phyloP scores from a whole-genome alignment of 306 rosid genomes.

The Acacia acuminata region DNA sequence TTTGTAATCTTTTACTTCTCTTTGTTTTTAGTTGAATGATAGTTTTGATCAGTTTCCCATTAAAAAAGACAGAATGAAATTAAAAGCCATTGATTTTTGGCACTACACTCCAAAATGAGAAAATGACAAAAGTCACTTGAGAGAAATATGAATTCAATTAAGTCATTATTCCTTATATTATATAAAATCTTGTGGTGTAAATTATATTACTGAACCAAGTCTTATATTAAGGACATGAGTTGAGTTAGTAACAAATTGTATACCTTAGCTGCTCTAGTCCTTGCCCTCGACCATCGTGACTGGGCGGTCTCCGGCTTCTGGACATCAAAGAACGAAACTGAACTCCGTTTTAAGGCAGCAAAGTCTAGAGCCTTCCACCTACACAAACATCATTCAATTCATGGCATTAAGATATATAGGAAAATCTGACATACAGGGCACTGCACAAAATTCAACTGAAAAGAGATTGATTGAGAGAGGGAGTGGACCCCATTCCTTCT shows the following conservation, averaged over 20 bases:
- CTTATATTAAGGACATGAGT: too few relatives aligned
- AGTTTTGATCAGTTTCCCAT: not conserved
- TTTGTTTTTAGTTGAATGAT: too few relatives aligned
- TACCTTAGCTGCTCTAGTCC: conserved; percentile 93
- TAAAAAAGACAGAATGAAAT: not conserved
- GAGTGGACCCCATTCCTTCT: not conserved
- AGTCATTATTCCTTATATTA: too few relatives aligned
- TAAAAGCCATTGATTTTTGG: not conserved
- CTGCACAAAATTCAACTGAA: not conserved
- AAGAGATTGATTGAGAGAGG: not conserved
- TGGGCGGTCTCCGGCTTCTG: conserved; percentile 77
- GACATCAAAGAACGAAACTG: conserved; percentile 70
- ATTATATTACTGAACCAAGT: too few relatives aligned
- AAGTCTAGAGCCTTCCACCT: conserved; percentile 95
- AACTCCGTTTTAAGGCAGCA: conserved; percentile 72
- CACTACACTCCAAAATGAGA: not conserved
- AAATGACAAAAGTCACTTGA: not conserved
- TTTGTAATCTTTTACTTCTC: too few relatives aligned
- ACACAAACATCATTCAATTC: conserved; percentile 25
- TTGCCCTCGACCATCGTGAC: conserved; percentile 93
- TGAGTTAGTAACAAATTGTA: not conserved
- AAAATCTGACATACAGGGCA: not conserved
- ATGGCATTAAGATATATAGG: not conserved
- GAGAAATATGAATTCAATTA: conserved; percentile 19
- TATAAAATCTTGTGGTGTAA: too few relatives aligned